A percentile compares a stretch with the other conserved stretches of the same genome.
Evolutionary conservation across 345 rosid genomes (phyloP).

Genomic region (Raphanus raphanistrum): DNA sequence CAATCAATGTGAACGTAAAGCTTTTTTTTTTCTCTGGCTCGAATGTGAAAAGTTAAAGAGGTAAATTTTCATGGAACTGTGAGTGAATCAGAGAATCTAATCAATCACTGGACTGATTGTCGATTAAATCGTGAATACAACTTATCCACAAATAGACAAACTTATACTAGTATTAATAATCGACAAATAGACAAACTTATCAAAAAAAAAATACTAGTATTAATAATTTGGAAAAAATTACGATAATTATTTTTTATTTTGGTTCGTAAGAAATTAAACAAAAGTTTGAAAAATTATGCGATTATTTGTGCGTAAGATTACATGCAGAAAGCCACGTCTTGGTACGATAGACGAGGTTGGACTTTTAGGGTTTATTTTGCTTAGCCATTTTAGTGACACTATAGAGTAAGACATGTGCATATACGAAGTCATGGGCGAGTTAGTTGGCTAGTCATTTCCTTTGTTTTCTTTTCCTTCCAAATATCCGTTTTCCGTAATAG

Average conservation of each 20-base stretch:
- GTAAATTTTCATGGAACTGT: neutral
- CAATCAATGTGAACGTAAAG: slow-evolving; percentile 8
- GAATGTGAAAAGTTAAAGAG: neutral
- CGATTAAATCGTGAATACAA: neutral
- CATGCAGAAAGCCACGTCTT: slow-evolving; percentile 13
- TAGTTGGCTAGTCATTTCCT: neutral
- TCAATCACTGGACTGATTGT: neutral
- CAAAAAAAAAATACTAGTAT: too few species aligned
- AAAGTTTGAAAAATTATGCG: neutral
- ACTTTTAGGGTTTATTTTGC: slow-evolving; percentile 5
- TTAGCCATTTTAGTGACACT: neutral
- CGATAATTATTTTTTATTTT: neutral
- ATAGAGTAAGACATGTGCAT: neutral
- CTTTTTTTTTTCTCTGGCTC: neutral
- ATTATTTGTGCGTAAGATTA: neutral
- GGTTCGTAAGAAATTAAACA: neutral
- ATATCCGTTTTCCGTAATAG: too few species aligned
- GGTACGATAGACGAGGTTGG: neutral
- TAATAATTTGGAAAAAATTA: neutral
- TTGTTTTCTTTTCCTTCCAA: neutral
- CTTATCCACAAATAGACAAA: neutral
- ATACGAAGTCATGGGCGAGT: neutral
- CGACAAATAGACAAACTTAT: neutral
- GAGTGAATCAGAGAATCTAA: neutral
- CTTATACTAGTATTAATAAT: neutral